Conservation (phyloP, 352 stramenopile genomes). For the Phytopythium chamaehyphon region DNA sequence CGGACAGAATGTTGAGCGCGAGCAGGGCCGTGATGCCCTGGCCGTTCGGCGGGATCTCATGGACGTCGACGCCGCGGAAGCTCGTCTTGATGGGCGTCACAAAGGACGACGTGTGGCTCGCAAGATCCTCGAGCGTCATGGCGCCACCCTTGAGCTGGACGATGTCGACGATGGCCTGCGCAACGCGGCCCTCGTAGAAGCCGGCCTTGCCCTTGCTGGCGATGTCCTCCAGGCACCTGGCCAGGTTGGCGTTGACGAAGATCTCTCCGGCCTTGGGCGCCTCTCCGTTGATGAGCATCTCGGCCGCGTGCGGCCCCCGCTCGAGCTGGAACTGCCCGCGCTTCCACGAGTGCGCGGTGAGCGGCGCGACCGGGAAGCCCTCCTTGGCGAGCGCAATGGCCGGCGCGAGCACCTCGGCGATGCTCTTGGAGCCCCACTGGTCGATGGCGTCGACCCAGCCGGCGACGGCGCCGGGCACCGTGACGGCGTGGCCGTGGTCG, state of each 20-base stretch:
- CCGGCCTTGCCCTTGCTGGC: constrained; percentile 82
- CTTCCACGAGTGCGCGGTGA: constrained; percentile 88
- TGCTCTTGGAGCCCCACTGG: constrained; percentile 76
- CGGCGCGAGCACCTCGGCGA: constrained; percentile 87
- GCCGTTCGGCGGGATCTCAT: constrained; percentile 94
- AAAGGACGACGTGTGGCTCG: constrained; percentile 83
- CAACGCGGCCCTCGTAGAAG: constrained; percentile 84
- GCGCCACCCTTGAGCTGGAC: constrained; percentile 55
- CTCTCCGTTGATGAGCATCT: constrained; percentile 49
- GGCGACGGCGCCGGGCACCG: constrained; percentile 90
- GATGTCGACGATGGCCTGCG: constrained; percentile 85
- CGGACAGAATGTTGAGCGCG: constrained; percentile 90
- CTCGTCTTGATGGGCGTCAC: constrained; percentile 87
- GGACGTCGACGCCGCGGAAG: constrained; percentile 87
- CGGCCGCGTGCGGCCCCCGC: constrained; percentile 41
- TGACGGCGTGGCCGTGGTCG: constrained; percentile 66
- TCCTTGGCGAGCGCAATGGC: constrained; percentile 89
- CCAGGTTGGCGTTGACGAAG: constrained; percentile 88
- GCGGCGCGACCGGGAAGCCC: constrained; percentile 90
- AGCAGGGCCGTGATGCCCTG: constrained; percentile 96
- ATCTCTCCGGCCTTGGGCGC: constrained; percentile 65
- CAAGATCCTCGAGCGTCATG: constrained; percentile 87
- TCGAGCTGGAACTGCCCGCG: constrained; percentile 62
- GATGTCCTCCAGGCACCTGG: constrained; percentile 81
- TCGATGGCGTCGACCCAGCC: constrained; percentile 91